Percentiles rank a stretch among this genome's conserved stretches.
phyloP scores from a whole-genome alignment of 257 asterid species.

The Prunella vulgaris region DNA sequence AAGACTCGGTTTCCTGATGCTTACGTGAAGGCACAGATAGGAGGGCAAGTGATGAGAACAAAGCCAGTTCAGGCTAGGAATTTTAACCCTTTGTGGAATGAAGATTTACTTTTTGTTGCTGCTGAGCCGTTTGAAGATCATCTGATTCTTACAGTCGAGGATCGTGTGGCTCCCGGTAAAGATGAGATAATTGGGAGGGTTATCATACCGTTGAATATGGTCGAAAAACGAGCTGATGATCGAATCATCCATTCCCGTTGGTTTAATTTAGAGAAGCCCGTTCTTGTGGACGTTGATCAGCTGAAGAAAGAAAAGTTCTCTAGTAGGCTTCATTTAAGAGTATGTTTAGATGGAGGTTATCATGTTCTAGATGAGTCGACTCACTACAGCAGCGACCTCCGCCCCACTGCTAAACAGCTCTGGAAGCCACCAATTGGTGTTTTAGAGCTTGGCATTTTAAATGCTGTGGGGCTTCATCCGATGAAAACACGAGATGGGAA shows the following conservation, averaged over 20 bases:
- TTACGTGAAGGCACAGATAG: conserved; percentile 82
- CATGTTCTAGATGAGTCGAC: conserved; percentile 92
- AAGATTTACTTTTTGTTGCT: conserved; percentile 77
- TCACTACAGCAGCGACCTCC: conserved; percentile 83
- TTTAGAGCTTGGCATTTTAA: conserved; percentile 70
- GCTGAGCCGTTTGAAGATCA: conserved; percentile 94
- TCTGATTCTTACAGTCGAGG: conserved; percentile 79
- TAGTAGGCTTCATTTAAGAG: conserved; percentile 72
- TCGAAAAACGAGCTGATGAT: conserved; percentile 88
- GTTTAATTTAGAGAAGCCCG: conserved; percentile 81
- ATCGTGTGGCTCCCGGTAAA: conserved; percentile 87
- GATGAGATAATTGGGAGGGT: conserved; percentile 86
- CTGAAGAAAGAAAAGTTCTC: conserved; percentile 77
- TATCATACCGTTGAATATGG: conserved; percentile 62
- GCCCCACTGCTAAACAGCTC: conserved; percentile 87
- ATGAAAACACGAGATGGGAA: conserved; percentile 77
- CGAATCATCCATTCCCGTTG: conserved; percentile 76
- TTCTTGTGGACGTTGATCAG: conserved; percentile 72
- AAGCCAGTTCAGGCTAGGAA: conserved; percentile 64
- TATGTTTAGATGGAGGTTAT: conserved; percentile 89
- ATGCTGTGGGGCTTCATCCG: conserved; percentile 79
- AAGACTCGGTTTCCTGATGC: conserved; percentile 74
- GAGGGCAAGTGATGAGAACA: conserved; percentile 81
- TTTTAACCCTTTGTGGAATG: conserved; percentile 85
- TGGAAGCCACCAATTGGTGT: conserved; percentile 84